phyloP scores from a whole-genome alignment of 257 asterid genomes.

The Nicotiana tomentosiformis region DNA sequence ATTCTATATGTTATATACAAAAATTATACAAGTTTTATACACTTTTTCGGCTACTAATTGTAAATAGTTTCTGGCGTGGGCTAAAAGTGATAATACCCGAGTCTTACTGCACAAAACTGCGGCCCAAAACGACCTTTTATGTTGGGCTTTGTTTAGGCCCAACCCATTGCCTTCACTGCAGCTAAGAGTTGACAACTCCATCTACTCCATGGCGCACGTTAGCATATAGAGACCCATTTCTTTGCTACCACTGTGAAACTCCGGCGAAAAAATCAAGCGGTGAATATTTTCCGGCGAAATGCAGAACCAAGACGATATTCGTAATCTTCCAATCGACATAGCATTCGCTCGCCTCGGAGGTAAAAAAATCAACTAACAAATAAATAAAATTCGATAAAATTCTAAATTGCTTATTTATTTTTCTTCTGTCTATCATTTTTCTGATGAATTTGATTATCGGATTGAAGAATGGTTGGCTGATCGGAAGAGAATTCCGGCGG shows the following conservation, averaged over 20 bases:
- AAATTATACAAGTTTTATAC: no score
- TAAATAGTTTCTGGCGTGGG: no score
- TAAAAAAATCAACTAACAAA: conserved; percentile 7
- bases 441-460: conserved; percentile 3
- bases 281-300: conserved; percentile 18
- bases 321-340: conserved; percentile 87
- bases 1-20: no score
- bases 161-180: background rate
- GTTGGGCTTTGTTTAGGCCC: background rate
- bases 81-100: no score
- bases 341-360: conserved; percentile 96
- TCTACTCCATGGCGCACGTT: conserved; percentile 7
- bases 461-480: conserved; percentile 93
- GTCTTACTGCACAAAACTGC: background rate
- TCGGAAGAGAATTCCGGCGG: conserved; percentile 84
- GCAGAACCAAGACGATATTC: conserved; percentile 69
- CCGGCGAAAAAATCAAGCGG: background rate
- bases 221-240: background rate
- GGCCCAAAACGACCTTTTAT: background rate
- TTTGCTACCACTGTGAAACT: background rate
- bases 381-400: background rate
- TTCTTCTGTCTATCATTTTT: background rate
- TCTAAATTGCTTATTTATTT: background rate
- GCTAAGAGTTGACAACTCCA: background rate
- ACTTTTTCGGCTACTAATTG: no score